Evolutionary conservation across 2,329 filamentous ascomycete genomes (phyloP).

Genomic region (Knufia fluminis): DNA sequence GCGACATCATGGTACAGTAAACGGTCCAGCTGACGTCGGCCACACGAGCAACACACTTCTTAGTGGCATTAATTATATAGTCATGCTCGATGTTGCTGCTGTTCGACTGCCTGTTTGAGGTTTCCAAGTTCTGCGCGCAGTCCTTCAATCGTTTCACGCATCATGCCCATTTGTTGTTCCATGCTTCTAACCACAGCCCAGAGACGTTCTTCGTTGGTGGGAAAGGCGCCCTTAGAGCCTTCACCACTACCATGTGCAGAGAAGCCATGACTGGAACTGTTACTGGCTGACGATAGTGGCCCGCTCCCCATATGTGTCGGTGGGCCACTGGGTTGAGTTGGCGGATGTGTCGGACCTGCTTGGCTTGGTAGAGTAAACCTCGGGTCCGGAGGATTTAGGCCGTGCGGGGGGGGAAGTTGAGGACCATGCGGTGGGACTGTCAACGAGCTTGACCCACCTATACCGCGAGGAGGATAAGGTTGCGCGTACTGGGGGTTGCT

Average conservation of each 20-base stretch:
- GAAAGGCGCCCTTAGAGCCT: constrained; percentile 18
- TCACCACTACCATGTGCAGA: constrained; percentile 26
- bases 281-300: constrained; percentile 23
- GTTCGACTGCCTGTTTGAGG: constrained; percentile 4
- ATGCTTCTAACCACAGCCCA: constrained; percentile 37
- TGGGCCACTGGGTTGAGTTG: constrained; percentile 25
- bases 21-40: no score
- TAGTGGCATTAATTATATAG: not conserved
- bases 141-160: constrained; percentile 33
- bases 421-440: constrained; percentile 33
- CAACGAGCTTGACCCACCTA: constrained; percentile 21
- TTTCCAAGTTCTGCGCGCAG: constrained; percentile 4
- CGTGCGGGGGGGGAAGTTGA: constrained; percentile 36
- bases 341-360: constrained; percentile 27
- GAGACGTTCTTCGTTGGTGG: constrained; percentile 30
- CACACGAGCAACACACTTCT: not conserved
- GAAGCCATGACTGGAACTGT: constrained; percentile 27
- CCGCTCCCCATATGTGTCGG: constrained; percentile 29
- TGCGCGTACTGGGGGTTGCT: constrained; percentile 35
- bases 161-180: constrained; percentile 32
- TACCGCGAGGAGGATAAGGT: constrained; percentile 22
- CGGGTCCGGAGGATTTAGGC: constrained; percentile 34
- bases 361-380: constrained; percentile 36
- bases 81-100: not conserved
- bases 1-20: no score